These are phyloP conservation scores for Lactuca saligna DNA, from an alignment of 129 eudicot species.

Conservation along the genomic window DNA sequence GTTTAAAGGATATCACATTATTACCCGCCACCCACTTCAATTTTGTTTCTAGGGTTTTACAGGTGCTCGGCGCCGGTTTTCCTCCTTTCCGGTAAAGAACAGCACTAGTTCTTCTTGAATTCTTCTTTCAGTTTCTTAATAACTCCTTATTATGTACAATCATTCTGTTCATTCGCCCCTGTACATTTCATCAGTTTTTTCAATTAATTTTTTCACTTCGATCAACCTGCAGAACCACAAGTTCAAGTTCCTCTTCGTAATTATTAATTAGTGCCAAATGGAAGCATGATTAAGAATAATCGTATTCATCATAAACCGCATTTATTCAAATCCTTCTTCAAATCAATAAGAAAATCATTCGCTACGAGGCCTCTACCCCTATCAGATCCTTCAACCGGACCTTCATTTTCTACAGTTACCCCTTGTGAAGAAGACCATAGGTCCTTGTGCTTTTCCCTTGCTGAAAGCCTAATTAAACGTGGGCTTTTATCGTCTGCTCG, in stretches of 20 bases:
- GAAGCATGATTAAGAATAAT: constrained; percentile 29
- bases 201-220: not conserved
- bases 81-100: constrained; percentile 10
- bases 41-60: constrained; percentile 30
- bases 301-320: constrained; percentile 11
- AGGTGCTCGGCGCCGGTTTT: constrained; percentile 25
- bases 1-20: not conserved
- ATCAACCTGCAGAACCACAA: constrained; percentile 10
- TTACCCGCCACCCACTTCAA: constrained; percentile 27
- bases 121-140: not conserved
- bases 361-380: constrained; percentile 38
- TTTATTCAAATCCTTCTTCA: constrained; percentile 10
- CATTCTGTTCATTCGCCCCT: not conserved
- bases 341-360: constrained; percentile 12
- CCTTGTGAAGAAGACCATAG: constrained; percentile 28
- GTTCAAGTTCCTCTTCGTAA: constrained; percentile 2
- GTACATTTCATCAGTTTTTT: not conserved
- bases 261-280: constrained; percentile 9
- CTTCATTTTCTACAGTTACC: constrained; percentile 23
- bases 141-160: not conserved
- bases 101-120: not conserved
- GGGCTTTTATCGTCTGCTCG: constrained; percentile 51
- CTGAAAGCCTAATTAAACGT: constrained; percentile 37
- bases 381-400: constrained; percentile 17
- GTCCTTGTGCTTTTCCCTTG: constrained; percentile 47